These are phyloP conservation scores for Phlebopus sp. DNA, from an alignment of 1,284 basidiomycete genomes.

Conservation along the genomic window DNA sequence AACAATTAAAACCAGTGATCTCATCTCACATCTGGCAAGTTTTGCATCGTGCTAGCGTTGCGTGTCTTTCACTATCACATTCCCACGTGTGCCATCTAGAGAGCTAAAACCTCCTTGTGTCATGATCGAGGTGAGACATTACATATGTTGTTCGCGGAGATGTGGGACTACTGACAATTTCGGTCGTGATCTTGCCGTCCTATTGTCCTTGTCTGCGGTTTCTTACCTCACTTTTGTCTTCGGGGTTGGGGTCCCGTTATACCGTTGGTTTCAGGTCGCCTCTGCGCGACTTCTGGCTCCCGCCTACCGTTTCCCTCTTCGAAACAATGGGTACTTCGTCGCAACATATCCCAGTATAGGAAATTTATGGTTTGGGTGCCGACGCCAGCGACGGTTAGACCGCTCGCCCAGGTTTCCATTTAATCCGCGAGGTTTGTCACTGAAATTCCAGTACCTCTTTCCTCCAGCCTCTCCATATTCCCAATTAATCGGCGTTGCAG, in stretches of 20 bases:
- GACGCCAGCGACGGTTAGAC: constrained; percentile 8
- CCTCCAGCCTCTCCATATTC: constrained; percentile 8
- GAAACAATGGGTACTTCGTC: constrained; percentile 21
- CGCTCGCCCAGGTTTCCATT: constrained; percentile 12
- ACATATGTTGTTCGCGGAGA: constrained; percentile 17
- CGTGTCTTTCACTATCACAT: background rate
- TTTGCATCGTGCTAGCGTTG: background rate
- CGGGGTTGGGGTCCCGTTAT: constrained; percentile 4
- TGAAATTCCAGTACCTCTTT: constrained; percentile 4
- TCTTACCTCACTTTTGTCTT: constrained; percentile 24
- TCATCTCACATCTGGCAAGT: background rate
- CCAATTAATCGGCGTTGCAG: constrained; percentile 34
- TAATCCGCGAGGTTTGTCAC: constrained; percentile 16
- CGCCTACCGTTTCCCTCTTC: background rate
- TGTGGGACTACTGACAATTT: constrained; percentile 5
- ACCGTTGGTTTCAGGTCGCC: constrained; percentile 11
- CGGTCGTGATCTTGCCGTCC: constrained; percentile 2
- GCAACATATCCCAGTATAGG: constrained; percentile 8
- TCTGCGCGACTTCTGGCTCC: constrained; percentile 1
- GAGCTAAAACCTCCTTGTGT: constrained; percentile 11
- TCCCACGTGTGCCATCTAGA: constrained; percentile 8
- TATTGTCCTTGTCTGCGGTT: constrained; percentile 24
- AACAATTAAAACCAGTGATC: background rate
- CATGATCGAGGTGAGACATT: constrained; percentile 35
- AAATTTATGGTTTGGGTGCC: constrained; percentile 5